phyloP scores from a whole-genome alignment of 129 eudicot species.

The Pittosporum tobira region DNA sequence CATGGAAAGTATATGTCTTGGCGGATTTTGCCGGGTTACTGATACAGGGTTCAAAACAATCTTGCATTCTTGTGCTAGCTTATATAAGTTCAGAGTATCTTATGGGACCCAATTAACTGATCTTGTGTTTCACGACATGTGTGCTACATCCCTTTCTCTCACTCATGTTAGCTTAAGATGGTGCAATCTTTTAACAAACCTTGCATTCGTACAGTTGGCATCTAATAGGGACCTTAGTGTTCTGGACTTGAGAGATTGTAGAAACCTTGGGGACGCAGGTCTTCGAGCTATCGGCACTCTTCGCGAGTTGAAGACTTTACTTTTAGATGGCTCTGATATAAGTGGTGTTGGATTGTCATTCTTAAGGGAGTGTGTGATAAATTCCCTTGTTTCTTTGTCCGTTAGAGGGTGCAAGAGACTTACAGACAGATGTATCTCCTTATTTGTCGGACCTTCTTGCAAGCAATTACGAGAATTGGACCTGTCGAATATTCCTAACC shows the following conservation, averaged over 20 bases:
- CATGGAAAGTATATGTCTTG: slow-evolving; percentile 89
- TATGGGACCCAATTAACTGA: slow-evolving; percentile 86
- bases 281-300: slow-evolving; percentile 58
- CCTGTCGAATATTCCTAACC: slow-evolving; percentile 70
- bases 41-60: slow-evolving; percentile 91
- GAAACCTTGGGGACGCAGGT: slow-evolving; percentile 82
- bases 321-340: slow-evolving; percentile 78
- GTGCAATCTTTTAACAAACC: slow-evolving; percentile 80
- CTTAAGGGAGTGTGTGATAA: slow-evolving; percentile 40
- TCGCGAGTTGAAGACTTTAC: slow-evolving; percentile 51
- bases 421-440: slow-evolving; percentile 66
- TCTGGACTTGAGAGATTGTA: slow-evolving; percentile 80
- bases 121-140: slow-evolving; percentile 82
- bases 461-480: slow-evolving; percentile 61
- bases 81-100: slow-evolving; percentile 60
- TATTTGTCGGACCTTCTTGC: slow-evolving; percentile 47
- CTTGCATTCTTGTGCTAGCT: slow-evolving; percentile 68
- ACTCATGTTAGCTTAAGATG: slow-evolving; percentile 80
- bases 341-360: slow-evolving; percentile 63
- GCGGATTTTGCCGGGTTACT: slow-evolving; percentile 90
- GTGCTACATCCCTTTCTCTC: slow-evolving; percentile 77
- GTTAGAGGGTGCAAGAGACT: slow-evolving; percentile 88
- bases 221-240: slow-evolving; percentile 49
- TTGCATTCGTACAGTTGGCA: slow-evolving; percentile 45
- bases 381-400: slow-evolving; percentile 56